Conservation (phyloP, 805 yeast species). For the Wickerhamomyces chambardii region DNA sequence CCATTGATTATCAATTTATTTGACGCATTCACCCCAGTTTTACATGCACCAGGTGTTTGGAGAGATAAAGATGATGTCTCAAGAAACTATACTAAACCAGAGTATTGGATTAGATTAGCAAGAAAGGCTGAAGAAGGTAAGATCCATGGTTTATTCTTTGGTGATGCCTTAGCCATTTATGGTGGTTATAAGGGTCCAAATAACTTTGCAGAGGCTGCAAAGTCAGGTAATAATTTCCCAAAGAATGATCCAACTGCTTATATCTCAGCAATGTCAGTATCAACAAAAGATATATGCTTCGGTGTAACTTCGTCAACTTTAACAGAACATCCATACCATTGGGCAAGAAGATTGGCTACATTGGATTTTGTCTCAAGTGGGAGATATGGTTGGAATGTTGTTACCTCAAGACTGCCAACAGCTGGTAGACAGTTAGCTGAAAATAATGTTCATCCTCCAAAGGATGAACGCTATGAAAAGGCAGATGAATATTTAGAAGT, state of each 20-base stretch:
- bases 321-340: constrained; percentile 26
- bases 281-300: constrained; percentile 22
- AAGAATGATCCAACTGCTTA: constrained; percentile 25
- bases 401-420: constrained; percentile 26
- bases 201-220: constrained; percentile 2
- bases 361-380: constrained; percentile 28
- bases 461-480: constrained; percentile 24
- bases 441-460: constrained; percentile 22
- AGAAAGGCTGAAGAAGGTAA: constrained; percentile 23
- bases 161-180: constrained; percentile 26
- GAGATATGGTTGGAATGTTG: constrained; percentile 30
- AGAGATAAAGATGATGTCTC: not conserved
- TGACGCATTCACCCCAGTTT: constrained; percentile 1
- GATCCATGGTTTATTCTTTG: constrained; percentile 23
- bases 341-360: constrained; percentile 26
- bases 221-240: constrained; percentile 20
- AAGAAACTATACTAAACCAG: constrained; percentile 2
- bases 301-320: constrained; percentile 28
- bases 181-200: constrained; percentile 20
- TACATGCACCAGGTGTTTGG: constrained; percentile 1
- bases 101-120: constrained; percentile 25
- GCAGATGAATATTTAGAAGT: constrained; percentile 28
- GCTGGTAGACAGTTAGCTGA: constrained; percentile 26
- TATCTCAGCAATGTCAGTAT: constrained; percentile 29
- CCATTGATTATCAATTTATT: not conserved